phyloP scores from a whole-genome alignment of 1,139 yeast genomes.

The Candida neerlandica region DNA sequence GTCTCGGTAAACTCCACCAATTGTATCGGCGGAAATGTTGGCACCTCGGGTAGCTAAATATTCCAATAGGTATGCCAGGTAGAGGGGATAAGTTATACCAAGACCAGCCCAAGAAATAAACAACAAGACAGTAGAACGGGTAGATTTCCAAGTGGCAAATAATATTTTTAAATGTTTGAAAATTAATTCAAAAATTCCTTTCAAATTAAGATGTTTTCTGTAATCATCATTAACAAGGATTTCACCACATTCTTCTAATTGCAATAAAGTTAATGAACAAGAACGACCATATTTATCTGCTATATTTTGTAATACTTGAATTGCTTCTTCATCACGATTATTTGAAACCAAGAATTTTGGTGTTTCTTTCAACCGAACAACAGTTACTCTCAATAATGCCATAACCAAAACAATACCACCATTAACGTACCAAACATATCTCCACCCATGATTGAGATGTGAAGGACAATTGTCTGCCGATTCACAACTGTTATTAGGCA shows the following conservation, averaged over 20 bases:
- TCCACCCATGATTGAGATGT: conserved; percentile 58
- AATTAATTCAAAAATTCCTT: conserved; percentile 22
- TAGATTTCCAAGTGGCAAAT: conserved; percentile 28
- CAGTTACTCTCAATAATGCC: conserved; percentile 49
- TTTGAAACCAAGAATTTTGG: conserved; percentile 58
- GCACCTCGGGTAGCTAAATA: conserved; percentile 47
- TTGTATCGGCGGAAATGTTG: conserved; percentile 27
- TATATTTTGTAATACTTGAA: conserved; percentile 33
- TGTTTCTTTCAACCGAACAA: conserved; percentile 53
- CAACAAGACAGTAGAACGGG: conserved; percentile 31
- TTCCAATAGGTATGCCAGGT: conserved; percentile 39
- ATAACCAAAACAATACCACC: conserved; percentile 54
- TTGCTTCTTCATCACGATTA: conserved; percentile 56
- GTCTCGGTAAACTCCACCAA: conserved; percentile 33
- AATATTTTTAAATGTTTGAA: conserved; percentile 27
- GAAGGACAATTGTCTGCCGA: conserved; percentile 42
- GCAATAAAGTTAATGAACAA: conserved; percentile 47
- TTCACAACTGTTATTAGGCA: conserved; percentile 51
- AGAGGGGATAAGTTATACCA: conserved; percentile 42
- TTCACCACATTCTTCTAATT: conserved; percentile 47
- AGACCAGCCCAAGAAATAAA: conserved; percentile 38
- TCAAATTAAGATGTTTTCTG: conserved; percentile 22
- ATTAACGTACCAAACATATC: conserved; percentile 57
- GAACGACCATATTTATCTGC: conserved; percentile 46
- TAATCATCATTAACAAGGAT: conserved; percentile 29